Evolutionary conservation across 495 filamentous ascomycete genomes (phyloP).

Genomic region (Penicillium crystallinum): DNA sequence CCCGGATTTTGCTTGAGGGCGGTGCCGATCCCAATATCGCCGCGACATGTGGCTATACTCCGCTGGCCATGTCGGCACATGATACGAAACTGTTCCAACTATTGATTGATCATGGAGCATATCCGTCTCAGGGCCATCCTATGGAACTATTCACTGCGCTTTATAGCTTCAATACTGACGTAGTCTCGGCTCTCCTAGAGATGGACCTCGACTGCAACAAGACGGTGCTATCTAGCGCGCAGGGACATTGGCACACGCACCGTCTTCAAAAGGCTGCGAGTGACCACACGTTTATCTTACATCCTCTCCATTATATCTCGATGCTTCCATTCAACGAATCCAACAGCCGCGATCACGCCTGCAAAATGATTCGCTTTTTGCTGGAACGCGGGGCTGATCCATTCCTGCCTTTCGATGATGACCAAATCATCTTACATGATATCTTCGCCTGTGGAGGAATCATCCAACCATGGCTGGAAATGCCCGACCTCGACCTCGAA

Average conservation of each 20-base stretch:
- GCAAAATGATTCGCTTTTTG: conserved; percentile 8
- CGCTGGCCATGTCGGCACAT: conserved; percentile 15
- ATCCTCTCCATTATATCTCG: conserved; percentile 17
- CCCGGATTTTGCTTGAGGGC: conserved; percentile 23
- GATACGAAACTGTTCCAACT: conserved; percentile 10
- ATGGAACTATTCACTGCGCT: conserved; percentile 19
- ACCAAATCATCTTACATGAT: conserved; percentile 14
- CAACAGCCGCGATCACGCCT: conserved; percentile 11
- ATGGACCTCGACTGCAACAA: conserved; percentile 16
- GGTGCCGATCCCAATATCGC: conserved; percentile 36
- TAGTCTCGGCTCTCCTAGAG: conserved; percentile 5
- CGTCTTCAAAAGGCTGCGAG: neutral
- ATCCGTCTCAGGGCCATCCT: conserved; percentile 13
- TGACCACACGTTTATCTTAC: neutral
- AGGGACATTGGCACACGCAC: conserved; percentile 14
- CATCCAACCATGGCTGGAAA: conserved; percentile 15
- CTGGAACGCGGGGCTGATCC: conserved; percentile 15
- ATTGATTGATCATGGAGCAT: conserved; percentile 14
- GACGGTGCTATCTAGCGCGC: conserved; percentile 6
- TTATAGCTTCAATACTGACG: conserved; percentile 5
- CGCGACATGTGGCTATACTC: conserved; percentile 15
- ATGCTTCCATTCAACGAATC: conserved; percentile 16
- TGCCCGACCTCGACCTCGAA: conserved; percentile 17
- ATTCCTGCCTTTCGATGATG: conserved; percentile 4
- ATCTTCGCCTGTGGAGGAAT: conserved; percentile 13